phyloP scores from a whole-genome alignment of 2,329 filamentous ascomycete species.

The Leptographium flavum region DNA sequence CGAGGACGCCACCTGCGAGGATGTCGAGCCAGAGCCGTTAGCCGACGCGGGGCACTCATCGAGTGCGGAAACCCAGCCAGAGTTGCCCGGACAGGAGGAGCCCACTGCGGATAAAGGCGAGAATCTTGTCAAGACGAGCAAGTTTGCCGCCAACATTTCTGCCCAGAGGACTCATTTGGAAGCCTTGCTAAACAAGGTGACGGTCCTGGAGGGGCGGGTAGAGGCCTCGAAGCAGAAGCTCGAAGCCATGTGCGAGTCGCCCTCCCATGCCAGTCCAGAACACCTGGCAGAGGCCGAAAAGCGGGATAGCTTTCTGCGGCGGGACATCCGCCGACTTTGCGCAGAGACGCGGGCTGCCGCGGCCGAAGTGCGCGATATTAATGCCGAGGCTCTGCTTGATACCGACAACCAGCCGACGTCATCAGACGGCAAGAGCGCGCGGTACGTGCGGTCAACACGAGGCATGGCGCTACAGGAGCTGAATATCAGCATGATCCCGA shows the following conservation, averaged over 20 bases:
- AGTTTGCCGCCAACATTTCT: slow-evolving; percentile 13
- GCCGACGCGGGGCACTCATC: neutral
- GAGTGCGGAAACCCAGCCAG: neutral
- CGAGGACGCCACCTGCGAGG: slow-evolving; percentile 13
- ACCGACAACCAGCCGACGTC: too few species aligned
- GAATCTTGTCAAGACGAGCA: slow-evolving; percentile 1
- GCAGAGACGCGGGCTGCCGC: slow-evolving; percentile 21
- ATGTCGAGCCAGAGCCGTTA: neutral
- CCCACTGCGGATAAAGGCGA: too few species aligned
- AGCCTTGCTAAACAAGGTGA: slow-evolving; percentile 19
- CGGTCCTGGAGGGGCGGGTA: slow-evolving; percentile 18
- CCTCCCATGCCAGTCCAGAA: too few species aligned
- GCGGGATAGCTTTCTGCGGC: slow-evolving; percentile 17
- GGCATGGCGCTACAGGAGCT: slow-evolving; percentile 42
- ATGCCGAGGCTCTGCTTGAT: neutral
- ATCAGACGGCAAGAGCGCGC: too few species aligned
- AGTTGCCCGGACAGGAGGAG: neutral
- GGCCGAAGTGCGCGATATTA: slow-evolving; percentile 21
- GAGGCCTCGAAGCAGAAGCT: too few species aligned
- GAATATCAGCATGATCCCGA: slow-evolving; percentile 42
- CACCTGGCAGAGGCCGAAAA: too few species aligned
- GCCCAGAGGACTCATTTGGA: slow-evolving; percentile 21
- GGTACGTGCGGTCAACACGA: slow-evolving; percentile 43
- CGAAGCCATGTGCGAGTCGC: too few species aligned
- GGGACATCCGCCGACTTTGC: slow-evolving; percentile 19